Evolutionary conservation across 257 asterid genomes (phyloP).

Genomic region (Scutellaria galericulata): DNA sequence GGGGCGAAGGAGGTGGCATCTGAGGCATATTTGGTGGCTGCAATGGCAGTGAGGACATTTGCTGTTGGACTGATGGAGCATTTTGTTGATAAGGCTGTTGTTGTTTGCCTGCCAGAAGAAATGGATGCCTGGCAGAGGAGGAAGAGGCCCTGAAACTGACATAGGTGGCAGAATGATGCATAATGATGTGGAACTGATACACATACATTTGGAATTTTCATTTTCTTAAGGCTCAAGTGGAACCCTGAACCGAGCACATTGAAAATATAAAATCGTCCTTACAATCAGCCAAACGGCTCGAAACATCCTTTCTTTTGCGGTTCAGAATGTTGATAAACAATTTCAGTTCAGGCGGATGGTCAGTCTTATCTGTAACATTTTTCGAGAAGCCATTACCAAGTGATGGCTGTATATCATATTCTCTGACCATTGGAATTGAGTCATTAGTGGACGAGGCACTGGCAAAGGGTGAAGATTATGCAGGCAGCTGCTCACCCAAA

Average conservation of each 20-base stretch:
- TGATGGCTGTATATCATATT: constrained; percentile 45
- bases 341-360: too few species aligned
- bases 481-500: constrained; percentile 91
- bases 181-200: too few species aligned
- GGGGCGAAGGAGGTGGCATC: constrained; percentile 76
- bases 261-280: too few species aligned
- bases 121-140: constrained; percentile 99
- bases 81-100: constrained; percentile 90
- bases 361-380: too few species aligned
- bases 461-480: constrained; percentile 81
- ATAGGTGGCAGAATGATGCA: constrained; percentile 38
- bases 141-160: constrained; percentile 71
- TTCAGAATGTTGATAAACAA: too few species aligned
- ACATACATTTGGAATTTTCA: too few species aligned
- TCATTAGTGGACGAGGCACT: constrained; percentile 58
- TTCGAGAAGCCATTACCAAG: constrained; percentile 44
- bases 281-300: too few species aligned
- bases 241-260: neutral
- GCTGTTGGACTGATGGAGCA: too few species aligned
- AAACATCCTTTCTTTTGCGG: too few species aligned
- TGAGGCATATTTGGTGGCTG: constrained; percentile 71
- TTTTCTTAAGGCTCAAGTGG: neutral
- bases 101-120: constrained; percentile 73
- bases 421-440: constrained; percentile 38
- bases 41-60: constrained; percentile 63